phyloP scores from a whole-genome alignment of 768 basidiomycete species.

The Tylopilus intermedius region DNA sequence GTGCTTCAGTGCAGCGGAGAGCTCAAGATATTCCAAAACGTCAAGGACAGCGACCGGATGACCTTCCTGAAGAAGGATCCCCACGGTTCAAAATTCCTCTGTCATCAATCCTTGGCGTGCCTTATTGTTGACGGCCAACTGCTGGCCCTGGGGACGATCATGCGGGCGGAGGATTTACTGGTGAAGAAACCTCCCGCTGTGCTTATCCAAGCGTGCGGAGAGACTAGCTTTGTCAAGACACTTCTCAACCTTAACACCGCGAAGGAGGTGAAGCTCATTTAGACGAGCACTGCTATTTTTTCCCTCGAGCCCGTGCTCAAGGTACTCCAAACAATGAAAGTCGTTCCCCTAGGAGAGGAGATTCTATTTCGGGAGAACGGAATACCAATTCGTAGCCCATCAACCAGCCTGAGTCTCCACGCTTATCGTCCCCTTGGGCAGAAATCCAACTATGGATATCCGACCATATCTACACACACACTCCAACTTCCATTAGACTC shows the following conservation, averaged over 20 bases:
- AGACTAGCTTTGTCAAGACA: constrained; percentile 33
- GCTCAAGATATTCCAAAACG: constrained; percentile 34
- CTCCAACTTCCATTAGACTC: constrained; percentile 40
- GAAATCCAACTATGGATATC: constrained; percentile 39
- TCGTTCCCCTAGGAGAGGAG: constrained; percentile 46
- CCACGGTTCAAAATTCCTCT: constrained; percentile 35
- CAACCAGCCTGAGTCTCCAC: background rate
- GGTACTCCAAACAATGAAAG: constrained; percentile 44
- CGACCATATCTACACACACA: constrained; percentile 29
- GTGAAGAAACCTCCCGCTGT: constrained; percentile 44
- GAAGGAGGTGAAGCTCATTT: constrained; percentile 41
- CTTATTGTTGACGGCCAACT: constrained; percentile 45
- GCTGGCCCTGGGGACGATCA: constrained; percentile 48
- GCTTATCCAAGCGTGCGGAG: constrained; percentile 49
- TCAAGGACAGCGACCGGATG: constrained; percentile 34
- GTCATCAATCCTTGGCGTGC: constrained; percentile 52
- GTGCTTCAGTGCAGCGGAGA: constrained; percentile 34
- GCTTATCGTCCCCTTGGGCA: constrained; percentile 29
- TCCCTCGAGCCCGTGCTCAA: constrained; percentile 60
- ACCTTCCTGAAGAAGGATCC: constrained; percentile 35
- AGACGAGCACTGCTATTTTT: constrained; percentile 59
- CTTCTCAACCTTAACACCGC: constrained; percentile 38
- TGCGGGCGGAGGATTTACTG: constrained; percentile 51
- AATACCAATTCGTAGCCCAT: constrained; percentile 9
- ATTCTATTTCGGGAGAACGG: constrained; percentile 49